phyloP scores from a whole-genome alignment of 257 asterid genomes.

The Paulownia fortunei region DNA sequence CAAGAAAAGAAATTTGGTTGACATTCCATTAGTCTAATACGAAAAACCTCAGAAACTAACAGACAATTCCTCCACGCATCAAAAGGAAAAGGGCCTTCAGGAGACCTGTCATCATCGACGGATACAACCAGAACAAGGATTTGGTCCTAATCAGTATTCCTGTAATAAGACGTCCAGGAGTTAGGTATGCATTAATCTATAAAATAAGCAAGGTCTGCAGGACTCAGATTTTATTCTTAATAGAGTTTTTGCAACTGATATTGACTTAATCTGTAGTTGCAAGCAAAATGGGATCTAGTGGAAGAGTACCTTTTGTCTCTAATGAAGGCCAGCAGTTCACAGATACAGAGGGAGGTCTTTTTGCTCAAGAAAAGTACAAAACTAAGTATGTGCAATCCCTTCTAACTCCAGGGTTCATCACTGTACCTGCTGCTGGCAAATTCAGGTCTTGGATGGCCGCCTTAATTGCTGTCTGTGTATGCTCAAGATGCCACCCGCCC shows the following conservation, averaged over 20 bases:
- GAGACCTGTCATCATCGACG: slow-evolving; percentile 11
- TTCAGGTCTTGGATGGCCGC: not conserved
- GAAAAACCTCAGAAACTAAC: not conserved
- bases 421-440: not conserved
- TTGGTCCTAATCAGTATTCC: not conserved
- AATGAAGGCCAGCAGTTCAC: not conserved
- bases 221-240: not conserved
- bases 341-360: not conserved
- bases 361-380: not conserved
- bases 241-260: not conserved
- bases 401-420: not conserved
- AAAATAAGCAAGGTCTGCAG: slow-evolving; percentile 23
- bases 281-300: slow-evolving; percentile 12
- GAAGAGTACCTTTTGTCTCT: slow-evolving; percentile 18
- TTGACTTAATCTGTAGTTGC: not conserved
- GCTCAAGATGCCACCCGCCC: not conserved
- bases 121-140: not conserved
- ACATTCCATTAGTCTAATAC: not conserved
- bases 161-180: slow-evolving; percentile 8
- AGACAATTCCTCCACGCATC: slow-evolving; percentile 11
- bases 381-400: not conserved
- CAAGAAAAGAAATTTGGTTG: slow-evolving; percentile 7
- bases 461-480: too few species aligned
- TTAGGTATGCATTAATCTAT: not conserved
- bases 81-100: not conserved